Evolutionary conservation across 148 eudicot species (phyloP), one percentile per base, ranked within the genome.

Genomic region (Silene conica): DNA sequence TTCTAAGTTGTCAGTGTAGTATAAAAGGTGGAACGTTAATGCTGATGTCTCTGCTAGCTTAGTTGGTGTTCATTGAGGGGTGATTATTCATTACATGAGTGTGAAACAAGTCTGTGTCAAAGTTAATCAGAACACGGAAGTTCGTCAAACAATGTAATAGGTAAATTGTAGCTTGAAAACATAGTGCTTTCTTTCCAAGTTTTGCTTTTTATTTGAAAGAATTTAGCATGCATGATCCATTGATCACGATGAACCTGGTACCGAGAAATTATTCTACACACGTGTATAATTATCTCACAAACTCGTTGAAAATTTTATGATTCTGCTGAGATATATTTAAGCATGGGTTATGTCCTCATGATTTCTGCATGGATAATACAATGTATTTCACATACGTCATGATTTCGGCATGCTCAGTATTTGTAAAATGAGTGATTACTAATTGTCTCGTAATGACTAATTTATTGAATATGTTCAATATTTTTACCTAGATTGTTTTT

Each of bases 401-500:
- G 67, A 25, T 28, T 25, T 25, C 38, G 26, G 19, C 67, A 63
- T 63, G 67, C 67, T 63, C 43, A 63, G 15, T 63, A 63, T 31
- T 5, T 25, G 38, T 25, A 5, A 63, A 14, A 14, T 31, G 34
- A 26, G 12, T 59, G 63, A 59, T n/a, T 59, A 5, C 26, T 59
- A 59, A 19, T 22, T 19, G 26, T 59, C 26, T 59, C 21, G 6
- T 18, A 20, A 58, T 12, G 16, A 48, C 0, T 48, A 48, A 46
- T 48, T 48, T 48, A 16, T 48, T 48, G 16, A 48, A 48, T 48
- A 48, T 48, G 54, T 12, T 38, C 0, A 6, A 38, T 38, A 38
- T 38, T 38, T 38, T 38, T 38, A 6, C 43, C 43, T 38, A 6
- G 43, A 38, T 38, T 38, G 8, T 15, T 48, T 48, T 48, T 46